These are phyloP conservation scores for Penicillium daleae DNA, from an alignment of 495 filamentous ascomycete genomes.

Conservation along the genomic window DNA sequence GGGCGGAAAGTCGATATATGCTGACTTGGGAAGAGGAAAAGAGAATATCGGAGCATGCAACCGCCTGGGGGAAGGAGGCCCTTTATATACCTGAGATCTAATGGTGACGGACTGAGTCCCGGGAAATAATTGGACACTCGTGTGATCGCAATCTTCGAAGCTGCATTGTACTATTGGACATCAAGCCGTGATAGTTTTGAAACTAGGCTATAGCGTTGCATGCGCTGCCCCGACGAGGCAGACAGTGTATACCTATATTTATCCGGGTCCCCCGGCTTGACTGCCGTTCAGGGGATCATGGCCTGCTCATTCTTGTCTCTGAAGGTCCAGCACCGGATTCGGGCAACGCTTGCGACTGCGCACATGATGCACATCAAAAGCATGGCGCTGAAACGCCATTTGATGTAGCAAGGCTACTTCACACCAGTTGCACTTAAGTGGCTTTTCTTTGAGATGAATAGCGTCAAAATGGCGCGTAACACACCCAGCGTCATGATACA, in stretches of 20 bases:
- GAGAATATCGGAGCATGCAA: slow-evolving; percentile 15
- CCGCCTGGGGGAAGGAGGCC: slow-evolving; percentile 9
- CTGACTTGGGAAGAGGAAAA: slow-evolving; percentile 7
- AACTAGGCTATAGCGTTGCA: slow-evolving; percentile 9
- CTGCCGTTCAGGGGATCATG: slow-evolving; percentile 3
- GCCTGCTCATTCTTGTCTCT: slow-evolving; percentile 9
- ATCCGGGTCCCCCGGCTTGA: background rate
- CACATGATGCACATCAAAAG: slow-evolving; percentile 20
- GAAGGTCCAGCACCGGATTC: slow-evolving; percentile 14
- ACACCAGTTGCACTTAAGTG: slow-evolving; percentile 20
- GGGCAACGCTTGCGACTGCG: slow-evolving; percentile 18
- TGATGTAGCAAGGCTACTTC: slow-evolving; percentile 20
- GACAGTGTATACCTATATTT: slow-evolving; percentile 8
- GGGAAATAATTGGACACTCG: background rate
- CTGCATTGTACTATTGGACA: background rate
- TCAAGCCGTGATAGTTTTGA: slow-evolving; percentile 2
- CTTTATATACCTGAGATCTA: slow-evolving; percentile 11
- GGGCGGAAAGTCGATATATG: background rate
- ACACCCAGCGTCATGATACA: slow-evolving; percentile 10
- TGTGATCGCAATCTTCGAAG: background rate
- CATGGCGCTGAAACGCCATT: slow-evolving; percentile 23
- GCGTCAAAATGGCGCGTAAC: slow-evolving; percentile 14
- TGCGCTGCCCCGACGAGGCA: slow-evolving; percentile 1
- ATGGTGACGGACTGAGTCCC: slow-evolving; percentile 1
- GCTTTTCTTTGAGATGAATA: slow-evolving; percentile 18